Evolutionary conservation across 2,329 filamentous ascomycete genomes (phyloP), one percentile per base, ranked within the genome.

Genomic region (Paraphaeosphaeria sporulosa): DNA sequence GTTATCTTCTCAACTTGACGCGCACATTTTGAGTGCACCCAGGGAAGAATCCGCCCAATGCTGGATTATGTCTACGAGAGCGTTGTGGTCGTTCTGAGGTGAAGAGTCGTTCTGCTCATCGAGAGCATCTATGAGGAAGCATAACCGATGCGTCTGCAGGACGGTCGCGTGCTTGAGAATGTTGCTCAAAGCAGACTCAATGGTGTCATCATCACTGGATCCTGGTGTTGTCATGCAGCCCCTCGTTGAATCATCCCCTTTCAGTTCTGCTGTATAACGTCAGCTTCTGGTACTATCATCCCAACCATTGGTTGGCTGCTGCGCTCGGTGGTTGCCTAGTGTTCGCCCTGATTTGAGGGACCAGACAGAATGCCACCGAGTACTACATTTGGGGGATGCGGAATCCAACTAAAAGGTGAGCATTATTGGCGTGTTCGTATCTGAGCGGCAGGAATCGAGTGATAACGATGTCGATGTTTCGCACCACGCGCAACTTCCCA

Each of bases 1-100:
- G 32, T 58, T 51, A 25, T 63, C 44, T 19, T 59, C 61, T 38
- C 62, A 40, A 50, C 64, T 66, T 19, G 62, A 66, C 1, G 63
- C 62, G 48, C 62, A 65, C 4, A 66, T 13, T 19, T 64, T 66
- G 15, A 63, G n/a, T 52, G 6, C 34, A 21, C 51, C 55, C 4
- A 10, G 5, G 12, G 51, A 48, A 46, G 8, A 21, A 7, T 32
- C n/a, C 3, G 13, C 4, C 47, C 38, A 55, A 5, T 21, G 5
- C 15, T 55, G 23, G 12, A 63, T 40, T 34, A 38, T 30, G 3
- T 32, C 32, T 23, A 52, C 54, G 5, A 63, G 34, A 8, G 44
- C 40, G 23, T 43, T 43, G 32, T 57, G 54, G 12, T 54, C 52
- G 4, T 60, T 27, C 17, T 58, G 50, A 7, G 12, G 30, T 1